A percentile compares a stretch with the other conserved stretches of the same genome.
Evolutionary conservation across 2,329 filamentous ascomycete genomes (phyloP).

Genomic region (Teratosphaeriaceae sp.): DNA sequence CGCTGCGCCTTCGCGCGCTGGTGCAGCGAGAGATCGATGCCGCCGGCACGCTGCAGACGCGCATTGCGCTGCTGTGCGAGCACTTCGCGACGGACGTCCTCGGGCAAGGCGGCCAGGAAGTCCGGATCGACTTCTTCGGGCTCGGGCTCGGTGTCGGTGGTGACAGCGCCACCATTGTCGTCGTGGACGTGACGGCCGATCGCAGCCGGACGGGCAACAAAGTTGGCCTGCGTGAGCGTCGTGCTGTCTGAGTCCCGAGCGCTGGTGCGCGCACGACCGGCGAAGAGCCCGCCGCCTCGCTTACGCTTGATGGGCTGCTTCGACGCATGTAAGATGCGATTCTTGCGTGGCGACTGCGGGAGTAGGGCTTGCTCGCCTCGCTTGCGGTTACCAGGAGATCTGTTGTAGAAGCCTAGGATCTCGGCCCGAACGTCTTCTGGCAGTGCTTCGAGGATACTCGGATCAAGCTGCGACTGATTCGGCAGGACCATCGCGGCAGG

Average conservation of each 20-base stretch:
- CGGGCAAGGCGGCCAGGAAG: slow-evolving; percentile 76
- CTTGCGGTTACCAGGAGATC: slow-evolving; percentile 25
- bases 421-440: slow-evolving; percentile 83
- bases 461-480: slow-evolving; percentile 72
- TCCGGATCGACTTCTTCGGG: slow-evolving; percentile 56
- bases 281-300: slow-evolving; percentile 44
- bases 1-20: slow-evolving; percentile 14
- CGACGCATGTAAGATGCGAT: slow-evolving; percentile 42
- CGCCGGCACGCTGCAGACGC: slow-evolving; percentile 48
- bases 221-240: slow-evolving; percentile 66
- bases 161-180: slow-evolving; percentile 12
- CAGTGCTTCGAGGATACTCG: slow-evolving; percentile 73
- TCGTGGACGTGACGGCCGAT: slow-evolving; percentile 9
- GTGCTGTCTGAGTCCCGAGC: slow-evolving; percentile 43
- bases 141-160: slow-evolving; percentile 26
- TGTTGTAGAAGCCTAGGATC: slow-evolving; percentile 63
- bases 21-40: slow-evolving; percentile 30
- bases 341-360: slow-evolving; percentile 50
- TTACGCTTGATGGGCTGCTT: slow-evolving; percentile 59
- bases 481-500: slow-evolving; percentile 38
- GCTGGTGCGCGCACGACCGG: slow-evolving; percentile 44
- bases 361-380: slow-evolving; percentile 29
- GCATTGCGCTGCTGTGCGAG: slow-evolving; percentile 63
- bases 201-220: slow-evolving; percentile 46
- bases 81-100: slow-evolving; percentile 72